Evolutionary conservation across 176 grass and related monocot genomes (phyloP).

Genomic region (Chrysopogon serrulatus): DNA sequence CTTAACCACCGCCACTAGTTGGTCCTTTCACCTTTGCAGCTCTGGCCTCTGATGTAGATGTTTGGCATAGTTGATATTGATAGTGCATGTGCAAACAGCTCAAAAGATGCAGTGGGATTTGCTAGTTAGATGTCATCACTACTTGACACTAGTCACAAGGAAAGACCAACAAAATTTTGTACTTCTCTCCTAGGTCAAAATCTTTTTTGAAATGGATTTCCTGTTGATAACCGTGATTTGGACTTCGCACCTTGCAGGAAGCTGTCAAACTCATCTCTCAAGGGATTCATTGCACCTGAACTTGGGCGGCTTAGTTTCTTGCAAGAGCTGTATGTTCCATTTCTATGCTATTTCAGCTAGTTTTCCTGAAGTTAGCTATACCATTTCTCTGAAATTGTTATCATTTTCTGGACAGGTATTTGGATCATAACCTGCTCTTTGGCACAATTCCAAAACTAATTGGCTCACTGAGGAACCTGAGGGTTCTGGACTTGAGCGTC

Average conservation of each 20-base stretch:
- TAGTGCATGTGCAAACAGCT: conserved; percentile 16
- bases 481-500: conserved; percentile 69
- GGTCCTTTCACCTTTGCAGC: neutral
- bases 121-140: conserved; percentile 12
- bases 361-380: neutral
- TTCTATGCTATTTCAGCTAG: neutral
- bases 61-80: neutral
- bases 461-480: conserved; percentile 64
- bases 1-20: neutral
- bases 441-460: conserved; percentile 75
- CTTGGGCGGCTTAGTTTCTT: conserved; percentile 61
- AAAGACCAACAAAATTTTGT: conserved; percentile 8
- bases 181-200: neutral
- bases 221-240: neutral
- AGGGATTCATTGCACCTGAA: conserved; percentile 76
- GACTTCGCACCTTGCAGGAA: conserved; percentile 43
- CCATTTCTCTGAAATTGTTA: conserved; percentile 11
- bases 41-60: conserved; percentile 26
- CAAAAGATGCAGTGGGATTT: conserved; percentile 10
- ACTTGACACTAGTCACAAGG: conserved; percentile 4
- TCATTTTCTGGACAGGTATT: conserved; percentile 49
- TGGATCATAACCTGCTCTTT: conserved; percentile 82
- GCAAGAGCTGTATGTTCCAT: conserved; percentile 72
- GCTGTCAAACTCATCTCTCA: conserved; percentile 73
- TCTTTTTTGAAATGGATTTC: neutral